Conservation (phyloP, 768 basidiomycete genomes). For the Lactifluus rugatus region DNA sequence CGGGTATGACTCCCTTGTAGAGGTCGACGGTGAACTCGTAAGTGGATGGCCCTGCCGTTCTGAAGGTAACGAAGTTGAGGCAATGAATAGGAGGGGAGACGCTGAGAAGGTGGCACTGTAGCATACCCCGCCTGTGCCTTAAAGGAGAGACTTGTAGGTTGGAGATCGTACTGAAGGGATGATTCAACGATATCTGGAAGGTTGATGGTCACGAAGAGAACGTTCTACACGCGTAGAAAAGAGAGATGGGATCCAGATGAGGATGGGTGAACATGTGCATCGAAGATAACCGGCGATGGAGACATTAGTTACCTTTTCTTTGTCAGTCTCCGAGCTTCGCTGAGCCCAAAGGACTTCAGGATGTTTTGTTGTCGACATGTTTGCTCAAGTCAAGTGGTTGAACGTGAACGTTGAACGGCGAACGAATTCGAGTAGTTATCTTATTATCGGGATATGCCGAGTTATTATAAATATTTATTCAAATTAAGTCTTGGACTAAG, state of each 20-base stretch:
- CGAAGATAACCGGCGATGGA: constrained; percentile 1
- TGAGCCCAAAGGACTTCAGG: constrained; percentile 96
- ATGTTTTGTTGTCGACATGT: constrained; percentile 31
- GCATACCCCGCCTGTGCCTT: constrained; percentile 59
- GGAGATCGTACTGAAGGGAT: constrained; percentile 52
- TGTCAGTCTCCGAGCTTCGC: constrained; percentile 57
- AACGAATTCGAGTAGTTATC: neutral
- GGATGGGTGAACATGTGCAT: neutral
- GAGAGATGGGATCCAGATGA: neutral
- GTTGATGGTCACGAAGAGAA: constrained; percentile 79
- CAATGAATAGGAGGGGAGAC: neutral
- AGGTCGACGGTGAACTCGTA: constrained; percentile 73
- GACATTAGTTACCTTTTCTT: constrained; percentile 49
- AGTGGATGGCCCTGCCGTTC: neutral
- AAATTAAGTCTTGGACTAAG: neutral
- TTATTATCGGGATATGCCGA: constrained; percentile 6
- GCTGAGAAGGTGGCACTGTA: neutral
- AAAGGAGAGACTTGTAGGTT: constrained; percentile 49
- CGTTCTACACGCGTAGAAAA: constrained; percentile 43
- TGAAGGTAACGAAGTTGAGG: neutral
- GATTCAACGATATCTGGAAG: constrained; percentile 58
- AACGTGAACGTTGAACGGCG: no score
- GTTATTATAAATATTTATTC: neutral
- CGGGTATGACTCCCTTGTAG: constrained; percentile 63
- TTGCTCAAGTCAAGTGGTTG: neutral